Evolutionary conservation across 1,139 yeast genomes (phyloP), one percentile per base, ranked within the genome.

Genomic region (Meyerozyma athensensis): DNA sequence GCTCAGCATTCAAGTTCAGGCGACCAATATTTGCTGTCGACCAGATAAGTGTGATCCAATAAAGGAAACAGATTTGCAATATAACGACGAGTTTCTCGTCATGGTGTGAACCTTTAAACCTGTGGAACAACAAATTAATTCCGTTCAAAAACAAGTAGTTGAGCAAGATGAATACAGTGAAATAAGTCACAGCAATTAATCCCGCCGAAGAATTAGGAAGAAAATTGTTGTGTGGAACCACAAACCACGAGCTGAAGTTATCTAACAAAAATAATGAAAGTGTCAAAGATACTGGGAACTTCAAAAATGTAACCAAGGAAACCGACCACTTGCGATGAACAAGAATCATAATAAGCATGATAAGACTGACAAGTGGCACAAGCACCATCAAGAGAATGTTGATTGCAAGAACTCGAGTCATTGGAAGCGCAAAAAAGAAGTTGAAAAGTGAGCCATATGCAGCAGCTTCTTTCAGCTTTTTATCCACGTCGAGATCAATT

Each of bases 11-110:
- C 18, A 58, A 43, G 38, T 44, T 51, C 38, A 72, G 66, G 16
- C 62, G 60, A 22, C 70, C 54, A 17, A 77, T 63, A 6, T 85
- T 79, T 7, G 68, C 58, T 33, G 73, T 65, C 1, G 67, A 57
- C 41, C 49, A 53, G 10, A 80, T 52, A 39, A 83, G 63, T 0
- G 62, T 46, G 0, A 68, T 39, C 95, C 95, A 86, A 41, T 74
- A 63, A 2, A 76, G 39, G 19, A 72, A 54, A 16, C 81, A 71
- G 9, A 77, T 57, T 56, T 83, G 82, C 22, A 84, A 51, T n/a
- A 83, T 65, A 2, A 77, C 68, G 30, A 83, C 65, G 43, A 86
- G 70, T 55, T 86, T 87, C 50, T 84, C 87, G 53, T 80, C 94
- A 48, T 80, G 84, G 22, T 79, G 75, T 22, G 58, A 43, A 7